A percentile compares a stretch with the other conserved stretches of the same genome.
phyloP scores from a whole-genome alignment of 164 flowering plant genomes.

The Tinospora cordifolia region DNA sequence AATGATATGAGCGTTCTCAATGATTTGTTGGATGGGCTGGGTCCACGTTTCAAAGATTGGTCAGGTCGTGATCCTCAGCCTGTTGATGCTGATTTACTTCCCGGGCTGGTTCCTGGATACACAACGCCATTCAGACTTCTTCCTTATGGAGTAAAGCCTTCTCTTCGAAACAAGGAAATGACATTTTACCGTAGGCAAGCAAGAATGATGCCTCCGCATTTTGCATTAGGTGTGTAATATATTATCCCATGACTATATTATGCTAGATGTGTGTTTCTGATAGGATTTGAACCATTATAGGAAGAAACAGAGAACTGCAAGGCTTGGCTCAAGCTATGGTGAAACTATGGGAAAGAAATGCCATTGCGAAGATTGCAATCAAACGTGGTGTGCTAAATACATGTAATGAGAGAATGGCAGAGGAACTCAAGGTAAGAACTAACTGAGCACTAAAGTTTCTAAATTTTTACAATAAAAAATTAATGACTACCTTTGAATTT shows the following conservation, averaged over 20 bases:
- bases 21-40: slow-evolving; percentile 61
- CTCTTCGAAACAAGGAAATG: slow-evolving; percentile 46
- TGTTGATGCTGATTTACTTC: slow-evolving; percentile 90
- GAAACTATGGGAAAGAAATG: slow-evolving; percentile 89
- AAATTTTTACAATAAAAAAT: neutral
- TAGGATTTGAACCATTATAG: slow-evolving; percentile 26
- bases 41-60: slow-evolving; percentile 83
- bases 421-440: slow-evolving; percentile 71
- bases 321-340: slow-evolving; percentile 87
- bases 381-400: slow-evolving; percentile 90
- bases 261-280: neutral
- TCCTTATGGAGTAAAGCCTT: slow-evolving; percentile 49
- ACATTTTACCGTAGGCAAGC: slow-evolving; percentile 71
- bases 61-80: slow-evolving; percentile 73
- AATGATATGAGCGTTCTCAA: slow-evolving; percentile 45
- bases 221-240: slow-evolving; percentile 67
- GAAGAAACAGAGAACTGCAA: slow-evolving; percentile 75
- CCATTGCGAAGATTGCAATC: slow-evolving; percentile 88
- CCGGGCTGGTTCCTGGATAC: slow-evolving; percentile 53
- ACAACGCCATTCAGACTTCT: slow-evolving; percentile 71
- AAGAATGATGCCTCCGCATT: slow-evolving; percentile 74
- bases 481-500: neutral
- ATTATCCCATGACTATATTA: neutral
- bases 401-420: slow-evolving; percentile 85
- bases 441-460: slow-evolving; percentile 3